These are phyloP conservation scores for Didymella keratinophila DNA, from an alignment of 2,329 filamentous ascomycete species.

Conservation along the genomic window DNA sequence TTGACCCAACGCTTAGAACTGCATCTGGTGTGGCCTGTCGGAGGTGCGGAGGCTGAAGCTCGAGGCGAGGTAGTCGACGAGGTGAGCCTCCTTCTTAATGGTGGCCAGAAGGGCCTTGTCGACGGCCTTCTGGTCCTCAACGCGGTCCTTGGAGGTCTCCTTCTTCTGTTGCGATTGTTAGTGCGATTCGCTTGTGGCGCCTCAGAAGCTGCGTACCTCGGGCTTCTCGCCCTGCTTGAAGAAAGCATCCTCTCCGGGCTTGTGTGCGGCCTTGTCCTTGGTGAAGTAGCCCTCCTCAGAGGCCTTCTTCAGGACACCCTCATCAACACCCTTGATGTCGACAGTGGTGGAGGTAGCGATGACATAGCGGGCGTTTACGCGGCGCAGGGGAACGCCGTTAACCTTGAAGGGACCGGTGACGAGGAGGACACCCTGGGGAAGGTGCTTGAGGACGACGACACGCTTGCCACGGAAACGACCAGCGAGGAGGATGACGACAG, in stretches of 20 bases:
- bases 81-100: constrained; percentile 98
- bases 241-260: constrained; percentile 97
- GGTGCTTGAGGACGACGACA: constrained; percentile 97
- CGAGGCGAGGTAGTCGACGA: constrained; percentile 90
- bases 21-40: constrained; percentile 99
- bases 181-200: constrained; percentile 8
- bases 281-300: constrained; percentile 88
- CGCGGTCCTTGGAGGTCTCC: constrained; percentile 88
- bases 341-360: constrained; percentile 89
- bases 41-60: constrained; percentile 99
- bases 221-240: constrained; percentile 99
- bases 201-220: constrained; percentile 70
- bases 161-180: constrained; percentile 76
- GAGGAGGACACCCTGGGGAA: constrained; percentile 96
- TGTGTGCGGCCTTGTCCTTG: constrained; percentile 92
- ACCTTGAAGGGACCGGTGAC: constrained; percentile 99
- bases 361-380: constrained; percentile 91
- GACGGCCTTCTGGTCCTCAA: constrained; percentile 96
- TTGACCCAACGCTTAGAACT: constrained; percentile 73
- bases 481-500: constrained; percentile 98
- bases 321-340: constrained; percentile 83
- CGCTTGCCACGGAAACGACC: constrained; percentile 99
- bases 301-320: constrained; percentile 77
- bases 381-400: constrained; percentile 97
- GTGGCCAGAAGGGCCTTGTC: constrained; percentile 94